Conservation (phyloP, 352 stramenopile genomes). For the Pilasporangium apinafurcum region DNA sequence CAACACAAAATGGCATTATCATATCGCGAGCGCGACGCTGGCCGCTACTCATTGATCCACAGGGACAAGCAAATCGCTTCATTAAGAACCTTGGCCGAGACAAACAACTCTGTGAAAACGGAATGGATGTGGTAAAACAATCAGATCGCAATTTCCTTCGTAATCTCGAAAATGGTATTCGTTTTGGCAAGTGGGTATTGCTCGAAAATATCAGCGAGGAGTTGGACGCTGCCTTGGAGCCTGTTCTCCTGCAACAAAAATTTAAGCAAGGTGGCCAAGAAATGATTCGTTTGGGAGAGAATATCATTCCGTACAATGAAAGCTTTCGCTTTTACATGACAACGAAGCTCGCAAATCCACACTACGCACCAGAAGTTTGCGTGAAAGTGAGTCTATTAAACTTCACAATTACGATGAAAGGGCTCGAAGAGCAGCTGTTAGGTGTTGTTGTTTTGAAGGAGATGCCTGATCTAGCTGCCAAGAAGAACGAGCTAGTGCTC, state of each 20-base stretch:
- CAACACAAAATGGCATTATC: conserved; percentile 93
- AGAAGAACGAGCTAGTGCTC: conserved; percentile 89
- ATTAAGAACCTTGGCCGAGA: conserved; percentile 88
- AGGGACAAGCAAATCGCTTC: conserved; percentile 90
- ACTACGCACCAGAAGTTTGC: conserved; percentile 88
- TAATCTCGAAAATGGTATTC: conserved; percentile 85
- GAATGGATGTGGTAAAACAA: conserved; percentile 90
- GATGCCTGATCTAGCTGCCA: conserved; percentile 83
- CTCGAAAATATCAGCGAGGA: conserved; percentile 89
- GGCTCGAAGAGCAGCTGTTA: conserved; percentile 88
- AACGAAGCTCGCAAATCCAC: conserved; percentile 90
- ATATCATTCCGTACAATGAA: conserved; percentile 89
- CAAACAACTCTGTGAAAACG: conserved; percentile 81
- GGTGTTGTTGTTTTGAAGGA: conserved; percentile 87
- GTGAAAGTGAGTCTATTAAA: conserved; percentile 92
- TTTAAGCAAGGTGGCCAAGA: conserved; percentile 91
- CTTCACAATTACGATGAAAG: conserved; percentile 91
- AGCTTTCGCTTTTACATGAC: conserved; percentile 90
- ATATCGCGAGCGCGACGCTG: conserved; percentile 80
- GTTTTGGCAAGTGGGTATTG: conserved; percentile 89
- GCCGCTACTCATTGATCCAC: conserved; percentile 88
- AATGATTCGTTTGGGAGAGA: conserved; percentile 90
- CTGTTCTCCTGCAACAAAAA: conserved; percentile 87
- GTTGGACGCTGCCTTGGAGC: conserved; percentile 87
- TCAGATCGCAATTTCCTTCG: conserved; percentile 85